Evolutionary conservation across 2,329 filamentous ascomycete species (phyloP), one percentile per base, ranked within the genome.

Genomic region (Colletotrichum incanum): DNA sequence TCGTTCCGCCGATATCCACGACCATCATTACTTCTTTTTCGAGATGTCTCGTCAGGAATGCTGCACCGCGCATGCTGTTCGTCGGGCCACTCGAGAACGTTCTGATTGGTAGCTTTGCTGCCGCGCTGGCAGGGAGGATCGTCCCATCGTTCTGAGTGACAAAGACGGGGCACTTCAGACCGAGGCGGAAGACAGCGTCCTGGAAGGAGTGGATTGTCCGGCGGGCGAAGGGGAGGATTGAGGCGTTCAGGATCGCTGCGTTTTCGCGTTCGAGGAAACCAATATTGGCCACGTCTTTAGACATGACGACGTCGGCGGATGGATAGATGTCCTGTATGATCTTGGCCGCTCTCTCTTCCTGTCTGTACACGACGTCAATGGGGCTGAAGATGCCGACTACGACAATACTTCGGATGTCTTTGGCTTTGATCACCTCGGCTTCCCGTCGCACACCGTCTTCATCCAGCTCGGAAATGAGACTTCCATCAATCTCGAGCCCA

Each of bases 1-100:
- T 93, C 0, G 91, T 93, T 3, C 91, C 91, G 0, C 91, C 91
- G 64, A 93, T 88, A 76, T 93, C 91, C 2, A 92, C 87, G 0
- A 93, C 90, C 82, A 92, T 88, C 75, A 86, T 80, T 0, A 82
- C 79, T 65, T 84, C 80, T 2, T 79, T 77, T 26, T 76, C 67
- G 20, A 80, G 73, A 5, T 77, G 76, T 47, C 84, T 81, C 0
- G 84, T 82, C 14, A 93, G 80, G 68, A 91, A 92, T 0, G 90
- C 91, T 3, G 90, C 90, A 1, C 90, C 90, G 63, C 87, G 86
- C 83, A 91, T 89, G 67, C 87, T 90, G 76, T 92, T 92, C 0
- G 90, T 92, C 3, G 90, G 89, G 0, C 90, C 90, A 43, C 87
- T 90, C 14, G 65, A 67, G 58, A 67, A 67, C 0, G 65, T 67